A percentile compares a stretch with the other conserved stretches of the same genome.
Evolutionary conservation across 140 eudicot genomes (phyloP).

Genomic region (Ambrosia hybrid): DNA sequence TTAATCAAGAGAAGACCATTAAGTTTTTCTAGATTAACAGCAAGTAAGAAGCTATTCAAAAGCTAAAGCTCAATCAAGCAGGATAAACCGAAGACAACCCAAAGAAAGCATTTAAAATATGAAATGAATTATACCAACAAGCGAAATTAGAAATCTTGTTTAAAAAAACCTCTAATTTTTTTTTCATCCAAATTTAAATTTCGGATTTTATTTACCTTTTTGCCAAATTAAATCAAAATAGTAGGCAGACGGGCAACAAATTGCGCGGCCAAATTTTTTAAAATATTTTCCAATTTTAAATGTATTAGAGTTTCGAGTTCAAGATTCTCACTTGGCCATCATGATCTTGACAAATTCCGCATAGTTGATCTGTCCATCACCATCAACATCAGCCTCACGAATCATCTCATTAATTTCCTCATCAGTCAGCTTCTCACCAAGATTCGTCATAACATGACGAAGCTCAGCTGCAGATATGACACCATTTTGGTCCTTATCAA

Average conservation of each 20-base stretch:
- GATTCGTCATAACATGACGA: conserved; percentile 86
- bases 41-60: conserved; percentile 15
- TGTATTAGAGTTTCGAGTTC: conserved; percentile 28
- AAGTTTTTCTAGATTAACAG: conserved; percentile 19
- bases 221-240: too few relatives aligned
- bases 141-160: conserved; percentile 36
- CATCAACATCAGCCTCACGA: conserved; percentile 85
- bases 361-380: conserved; percentile 86
- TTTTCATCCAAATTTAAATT: too few relatives aligned
- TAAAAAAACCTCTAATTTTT: too few relatives aligned
- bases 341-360: conserved; percentile 86
- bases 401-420: conserved; percentile 86
- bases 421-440: conserved; percentile 80
- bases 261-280: conserved; percentile 2
- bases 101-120: conserved; percentile 34
- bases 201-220: too few relatives aligned
- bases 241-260: too few relatives aligned
- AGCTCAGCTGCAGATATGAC: conserved; percentile 86
- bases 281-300: conserved; percentile 14
- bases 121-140: conserved; percentile 49
- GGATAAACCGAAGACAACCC: conserved; percentile 38
- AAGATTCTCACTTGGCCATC: conserved; percentile 83
- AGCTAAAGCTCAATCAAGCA: conserved; percentile 34
- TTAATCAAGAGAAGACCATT: too few relatives aligned
- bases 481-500: conserved; percentile 80